Base-by-base conservation (phyloP, 805 yeast genomes). In the Lachancea mirantina region DNA sequence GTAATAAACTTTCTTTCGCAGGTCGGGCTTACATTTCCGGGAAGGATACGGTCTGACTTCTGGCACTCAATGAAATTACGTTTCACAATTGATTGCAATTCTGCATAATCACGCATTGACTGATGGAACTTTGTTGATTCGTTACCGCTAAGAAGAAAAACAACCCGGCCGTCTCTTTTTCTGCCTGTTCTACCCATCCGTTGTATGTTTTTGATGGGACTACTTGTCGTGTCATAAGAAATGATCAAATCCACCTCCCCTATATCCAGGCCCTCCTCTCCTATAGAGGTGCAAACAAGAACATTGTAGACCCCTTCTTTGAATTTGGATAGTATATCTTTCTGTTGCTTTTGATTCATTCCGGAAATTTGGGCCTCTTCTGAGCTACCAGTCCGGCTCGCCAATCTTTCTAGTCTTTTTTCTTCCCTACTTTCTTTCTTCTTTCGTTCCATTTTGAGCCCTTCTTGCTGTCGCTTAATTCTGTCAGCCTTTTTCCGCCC, bases 161-260 rank as follows among this genome's bases (percentile, higher is more conserved):
- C 61, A 2, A 92, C 83, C 38, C 70, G 72, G 24, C 99, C 99
- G 46, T 83, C 85, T 46, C 96, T 65, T 51, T 85, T 84, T 60
- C 99, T 78, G 13, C 98, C 99, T 0, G 99, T 92, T 61, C 99
- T 75, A 17, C 99, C 99, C 94, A 92, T 85, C 46, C 99, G 65
- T 55, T 92, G 99, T 24, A 92, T 72, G 46, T 83, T 87, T 38
- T 94, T 84, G 36, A 92, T 89, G 0, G 97, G 96, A 27, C 95
- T 84, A 18, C 87, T 70, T 0, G 96, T 87, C 0, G 95, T 84
- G 50, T 92, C 98, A 58, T 76, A 92, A 52, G 96, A 88, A 6
- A 92, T 69, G 45, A 92, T 89, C 47, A 92, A 55, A 57, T 92
- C 98, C 33, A 92, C 99, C 54, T 94, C 96, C 19, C 98, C 98